Evolutionary conservation across 257 asterid species (phyloP).

Genomic region (Jaltomata sinuosa): DNA sequence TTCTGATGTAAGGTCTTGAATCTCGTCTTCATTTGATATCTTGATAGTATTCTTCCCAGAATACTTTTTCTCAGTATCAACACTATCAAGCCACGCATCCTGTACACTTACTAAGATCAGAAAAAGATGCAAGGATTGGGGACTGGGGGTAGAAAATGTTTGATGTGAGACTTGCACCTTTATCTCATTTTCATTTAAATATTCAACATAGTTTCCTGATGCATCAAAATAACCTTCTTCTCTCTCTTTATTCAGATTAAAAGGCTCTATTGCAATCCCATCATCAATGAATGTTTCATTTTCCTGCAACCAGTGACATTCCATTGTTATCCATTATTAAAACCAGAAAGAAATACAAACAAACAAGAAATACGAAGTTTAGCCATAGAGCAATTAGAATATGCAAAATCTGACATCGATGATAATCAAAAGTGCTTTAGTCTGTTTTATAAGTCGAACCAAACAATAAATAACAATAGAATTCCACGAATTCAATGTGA

Average conservation of each 20-base stretch:
- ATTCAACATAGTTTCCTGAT: conserved; percentile 80
- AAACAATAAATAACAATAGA: not conserved
- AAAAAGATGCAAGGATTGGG: not conserved
- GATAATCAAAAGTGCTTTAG: not conserved
- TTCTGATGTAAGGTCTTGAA: conserved; percentile 58
- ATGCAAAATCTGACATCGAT: not conserved
- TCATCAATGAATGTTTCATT: conserved; percentile 66
- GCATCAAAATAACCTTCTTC: conserved; percentile 97
- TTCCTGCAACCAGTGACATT: conserved; percentile 47
- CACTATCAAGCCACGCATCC: conserved; percentile 99
- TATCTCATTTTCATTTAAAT: conserved; percentile 45
- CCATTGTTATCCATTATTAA: not conserved
- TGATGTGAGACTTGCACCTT: conserved; percentile 38
- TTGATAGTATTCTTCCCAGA: conserved; percentile 22
- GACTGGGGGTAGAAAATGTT: not conserved
- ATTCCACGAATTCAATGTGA: not conserved
- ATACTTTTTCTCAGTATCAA: conserved; percentile 39
- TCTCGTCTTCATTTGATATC: conserved; percentile 31
- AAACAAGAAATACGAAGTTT: not conserved
- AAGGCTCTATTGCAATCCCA: conserved; percentile 69
- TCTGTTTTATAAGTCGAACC: not conserved
- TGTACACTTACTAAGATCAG: conserved; percentile 22
- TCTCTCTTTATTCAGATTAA: conserved; percentile 79
- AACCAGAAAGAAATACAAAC: not conserved
- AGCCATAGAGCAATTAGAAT: not conserved